Conservation (phyloP, 2,329 filamentous ascomycete species). For the Pestalotiopsis sp. region DNA sequence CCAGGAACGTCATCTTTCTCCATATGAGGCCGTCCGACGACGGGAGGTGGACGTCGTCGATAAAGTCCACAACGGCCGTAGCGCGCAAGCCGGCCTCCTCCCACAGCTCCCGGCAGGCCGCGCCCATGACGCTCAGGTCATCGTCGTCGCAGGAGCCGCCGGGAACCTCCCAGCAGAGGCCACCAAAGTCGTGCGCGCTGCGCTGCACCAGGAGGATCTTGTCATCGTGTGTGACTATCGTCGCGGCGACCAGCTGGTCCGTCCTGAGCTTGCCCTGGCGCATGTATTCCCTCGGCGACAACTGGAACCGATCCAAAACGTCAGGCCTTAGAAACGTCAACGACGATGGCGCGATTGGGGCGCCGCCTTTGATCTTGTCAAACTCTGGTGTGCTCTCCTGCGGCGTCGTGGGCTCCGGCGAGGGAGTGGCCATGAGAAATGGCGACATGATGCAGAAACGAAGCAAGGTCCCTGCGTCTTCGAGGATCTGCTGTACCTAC, state of each 20-base stretch:
- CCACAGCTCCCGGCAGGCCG: slow-evolving; percentile 48
- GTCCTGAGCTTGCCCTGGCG: slow-evolving; percentile 9
- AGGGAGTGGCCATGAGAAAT: background rate
- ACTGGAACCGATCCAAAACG: slow-evolving; percentile 14
- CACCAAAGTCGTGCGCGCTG: slow-evolving; percentile 45
- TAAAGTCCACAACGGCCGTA: slow-evolving; percentile 34
- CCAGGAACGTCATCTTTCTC: slow-evolving; percentile 21
- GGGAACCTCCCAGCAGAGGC: slow-evolving; percentile 50
- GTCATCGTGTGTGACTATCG: slow-evolving; percentile 37
- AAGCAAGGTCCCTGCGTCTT: background rate
- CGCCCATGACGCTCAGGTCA: slow-evolving; percentile 44
- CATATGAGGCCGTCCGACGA: slow-evolving; percentile 25
- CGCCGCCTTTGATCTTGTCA: background rate
- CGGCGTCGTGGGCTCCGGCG: background rate
- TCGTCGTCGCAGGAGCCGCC: slow-evolving; percentile 48
- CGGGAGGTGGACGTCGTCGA: slow-evolving; percentile 38
- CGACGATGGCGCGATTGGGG: background rate
- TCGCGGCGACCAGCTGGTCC: slow-evolving; percentile 23
- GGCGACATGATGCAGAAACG: slow-evolving; percentile 1
- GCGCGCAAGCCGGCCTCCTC: slow-evolving; percentile 32
- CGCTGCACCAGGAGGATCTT: slow-evolving; percentile 49
- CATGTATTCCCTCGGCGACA: slow-evolving; percentile 17
- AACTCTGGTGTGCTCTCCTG: background rate
- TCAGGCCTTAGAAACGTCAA: slow-evolving; percentile 3
- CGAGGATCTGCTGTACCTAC: background rate